phyloP scores from a whole-genome alignment of 2,329 filamentous ascomycete species.

The Trichoderma harzianum region DNA sequence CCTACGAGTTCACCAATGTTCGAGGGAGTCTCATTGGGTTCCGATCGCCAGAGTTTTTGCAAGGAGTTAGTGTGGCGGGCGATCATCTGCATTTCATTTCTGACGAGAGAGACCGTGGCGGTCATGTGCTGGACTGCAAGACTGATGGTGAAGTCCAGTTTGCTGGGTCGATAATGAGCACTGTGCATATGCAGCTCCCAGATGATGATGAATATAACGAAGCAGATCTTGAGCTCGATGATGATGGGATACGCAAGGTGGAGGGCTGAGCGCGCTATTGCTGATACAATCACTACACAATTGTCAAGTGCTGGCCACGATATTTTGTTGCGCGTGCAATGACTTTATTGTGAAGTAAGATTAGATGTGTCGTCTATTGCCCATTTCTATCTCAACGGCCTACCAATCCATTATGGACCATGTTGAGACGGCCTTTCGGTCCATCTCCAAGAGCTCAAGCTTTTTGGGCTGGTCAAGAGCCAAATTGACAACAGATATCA shows the following conservation, averaged over 20 bases:
- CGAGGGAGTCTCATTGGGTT: background rate
- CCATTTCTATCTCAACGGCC: no score
- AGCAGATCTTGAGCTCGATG: background rate
- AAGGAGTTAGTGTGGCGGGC: slow-evolving; percentile 6
- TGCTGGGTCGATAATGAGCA: background rate
- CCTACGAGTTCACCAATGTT: background rate
- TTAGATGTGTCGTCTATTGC: no score
- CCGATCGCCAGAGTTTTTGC: slow-evolving; percentile 1
- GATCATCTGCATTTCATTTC: slow-evolving; percentile 11
- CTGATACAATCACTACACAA: background rate
- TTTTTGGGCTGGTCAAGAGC: no score
- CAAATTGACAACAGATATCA: no score
- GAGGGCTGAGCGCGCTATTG: background rate
- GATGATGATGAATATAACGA: background rate
- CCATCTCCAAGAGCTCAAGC: no score
- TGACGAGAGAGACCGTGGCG: background rate
- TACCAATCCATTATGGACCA: no score
- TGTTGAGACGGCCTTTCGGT: no score
- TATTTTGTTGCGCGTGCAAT: no score
- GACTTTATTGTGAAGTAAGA: no score
- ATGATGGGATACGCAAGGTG: background rate
- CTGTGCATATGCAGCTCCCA: background rate
- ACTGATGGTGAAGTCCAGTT: background rate
- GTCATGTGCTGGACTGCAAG: background rate
- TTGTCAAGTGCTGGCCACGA: no score